phyloP scores from a whole-genome alignment of 2,329 filamentous ascomycete species.

The Zalaria sp. region DNA sequence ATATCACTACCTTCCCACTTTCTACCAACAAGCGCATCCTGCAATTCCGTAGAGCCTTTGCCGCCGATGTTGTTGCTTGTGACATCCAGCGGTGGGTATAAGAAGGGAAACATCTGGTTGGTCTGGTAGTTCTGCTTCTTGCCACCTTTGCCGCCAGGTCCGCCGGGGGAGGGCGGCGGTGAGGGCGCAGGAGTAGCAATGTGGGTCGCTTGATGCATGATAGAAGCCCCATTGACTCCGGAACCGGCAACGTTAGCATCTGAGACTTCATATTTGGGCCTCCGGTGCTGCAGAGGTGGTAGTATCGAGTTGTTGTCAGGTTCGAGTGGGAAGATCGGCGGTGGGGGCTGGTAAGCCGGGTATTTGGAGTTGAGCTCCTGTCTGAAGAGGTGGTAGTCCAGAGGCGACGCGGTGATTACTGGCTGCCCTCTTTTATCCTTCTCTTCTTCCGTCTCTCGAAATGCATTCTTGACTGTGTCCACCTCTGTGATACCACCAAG shows the following conservation, averaged over 20 bases:
- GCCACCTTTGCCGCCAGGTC: slow-evolving; percentile 69
- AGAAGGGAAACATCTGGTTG: slow-evolving; percentile 95
- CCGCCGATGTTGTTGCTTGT: slow-evolving; percentile 82
- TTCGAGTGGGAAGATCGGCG: slow-evolving; percentile 69
- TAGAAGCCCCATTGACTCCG: slow-evolving; percentile 45
- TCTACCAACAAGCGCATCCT: slow-evolving; percentile 66
- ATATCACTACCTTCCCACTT: slow-evolving; percentile 92
- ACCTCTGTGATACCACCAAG: slow-evolving; percentile 71
- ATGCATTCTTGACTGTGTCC: slow-evolving; percentile 56
- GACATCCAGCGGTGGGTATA: slow-evolving; percentile 86
- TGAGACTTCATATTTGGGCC: slow-evolving; percentile 25
- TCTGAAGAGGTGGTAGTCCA: slow-evolving; percentile 92
- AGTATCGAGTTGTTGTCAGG: slow-evolving; percentile 83
- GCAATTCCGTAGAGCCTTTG: slow-evolving; percentile 68
- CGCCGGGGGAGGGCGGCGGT: slow-evolving; percentile 81
- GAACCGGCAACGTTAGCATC: slow-evolving; percentile 31
- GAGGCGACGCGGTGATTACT: slow-evolving; percentile 80
- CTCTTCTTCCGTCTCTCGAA: slow-evolving; percentile 39
- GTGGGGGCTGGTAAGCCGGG: slow-evolving; percentile 84
- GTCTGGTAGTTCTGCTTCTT: slow-evolving; percentile 99
- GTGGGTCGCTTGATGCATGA: slow-evolving; percentile 89
- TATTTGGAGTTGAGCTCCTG: slow-evolving; percentile 98
- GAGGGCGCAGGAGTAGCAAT: slow-evolving; percentile 97
- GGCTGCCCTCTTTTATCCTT: slow-evolving; percentile 50
- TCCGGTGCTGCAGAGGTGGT: slow-evolving; percentile 65